Percentiles rank a stretch among this genome's conserved stretches.
These are phyloP conservation scores for Tarenaya hassleriana DNA, from an alignment of 345 rosid genomes.

Conservation along the genomic window DNA sequence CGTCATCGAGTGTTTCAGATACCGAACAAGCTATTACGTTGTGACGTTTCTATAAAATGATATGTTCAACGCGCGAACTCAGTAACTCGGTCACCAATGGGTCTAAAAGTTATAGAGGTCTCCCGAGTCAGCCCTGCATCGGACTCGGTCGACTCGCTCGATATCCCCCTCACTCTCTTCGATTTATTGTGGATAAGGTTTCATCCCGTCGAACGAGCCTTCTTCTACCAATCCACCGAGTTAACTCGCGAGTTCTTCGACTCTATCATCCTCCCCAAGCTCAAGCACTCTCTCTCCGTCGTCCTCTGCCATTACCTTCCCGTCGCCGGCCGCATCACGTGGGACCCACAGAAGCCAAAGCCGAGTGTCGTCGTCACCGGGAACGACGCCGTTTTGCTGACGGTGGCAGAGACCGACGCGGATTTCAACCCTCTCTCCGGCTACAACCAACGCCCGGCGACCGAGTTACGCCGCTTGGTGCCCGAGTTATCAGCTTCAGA, in stretches of 20 bases:
- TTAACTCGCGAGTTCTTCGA: constrained; percentile 18
- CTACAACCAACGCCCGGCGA: background rate
- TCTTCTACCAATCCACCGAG: constrained; percentile 25
- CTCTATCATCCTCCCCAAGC: constrained; percentile 31
- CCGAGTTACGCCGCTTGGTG: constrained; percentile 21
- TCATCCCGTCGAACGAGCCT: constrained; percentile 9
- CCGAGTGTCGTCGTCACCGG: constrained; percentile 25
- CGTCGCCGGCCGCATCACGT: constrained; percentile 25
- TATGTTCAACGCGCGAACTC: too few relatives aligned
- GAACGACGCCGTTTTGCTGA: constrained; percentile 25
- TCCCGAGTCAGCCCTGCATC: constrained; percentile 19
- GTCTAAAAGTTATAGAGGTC: constrained; percentile 10
- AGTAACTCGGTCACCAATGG: constrained; percentile 12
- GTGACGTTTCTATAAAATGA: too few relatives aligned
- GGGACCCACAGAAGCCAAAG: constrained; percentile 20
- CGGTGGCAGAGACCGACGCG: constrained; percentile 20
- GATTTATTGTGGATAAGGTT: constrained; percentile 24
- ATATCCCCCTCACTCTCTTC: constrained; percentile 25
- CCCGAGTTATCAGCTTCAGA: constrained; percentile 20
- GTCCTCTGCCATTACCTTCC: constrained; percentile 34
- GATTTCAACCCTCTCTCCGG: constrained; percentile 26
- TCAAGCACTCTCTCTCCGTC: constrained; percentile 35
- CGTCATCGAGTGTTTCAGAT: too few relatives aligned
- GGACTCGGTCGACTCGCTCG: constrained; percentile 1
- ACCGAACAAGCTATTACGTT: too few relatives aligned